Evolutionary conservation across 2,329 filamentous ascomycete genomes (phyloP), one percentile per base, ranked within the genome.

Genomic region (Dissoconium aciculare): DNA sequence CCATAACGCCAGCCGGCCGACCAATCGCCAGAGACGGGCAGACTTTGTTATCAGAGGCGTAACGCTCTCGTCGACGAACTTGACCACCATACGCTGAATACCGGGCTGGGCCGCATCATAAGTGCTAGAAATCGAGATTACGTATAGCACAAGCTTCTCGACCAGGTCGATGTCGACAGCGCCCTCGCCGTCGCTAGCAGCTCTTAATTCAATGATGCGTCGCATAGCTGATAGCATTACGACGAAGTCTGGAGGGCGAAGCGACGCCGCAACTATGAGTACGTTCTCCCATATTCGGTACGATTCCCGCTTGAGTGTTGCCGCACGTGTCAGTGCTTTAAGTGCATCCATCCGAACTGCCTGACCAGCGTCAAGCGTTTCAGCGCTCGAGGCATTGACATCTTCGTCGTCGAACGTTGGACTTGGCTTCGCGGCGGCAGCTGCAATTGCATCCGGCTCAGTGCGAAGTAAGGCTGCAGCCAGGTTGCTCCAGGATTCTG

Each of bases 241-340:
- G 0, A 63, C 54, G 49, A 83, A 74, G 1, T 78, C 72, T 0
- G 81, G 77, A 0, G 87, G 85, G 1, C 66, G 67, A 15, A 89
- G 69, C 2, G 82, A 79, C 0, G 80, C 72, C 0, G 81, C 78
- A 13, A 95, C 75, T 0, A 84, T 89, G 34, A 98, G 70, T 11
- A 95, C 78, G 47, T 98, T 98, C 51, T 92, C 82, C 87, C 87
- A 95, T 53, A 98, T 94, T 44, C 82, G 75, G 68, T 78, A 81
- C 58, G 87, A 87, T 45, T 84, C 76, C 54, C 82, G 70, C 30
- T 91, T 83, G 14, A 93, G 69, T 4, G 71, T 68, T 0, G 85
- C 83, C 6, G 85, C 89, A 40, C 80, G 78, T 51, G 92, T 89
- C 55, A 92, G 82, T 0, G 89, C 87, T 4, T 70, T 64, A 1